A percentile compares a stretch with the other conserved stretches of the same genome.
Conservation (phyloP, 345 rosid genomes). For the Citrus medica region DNA sequence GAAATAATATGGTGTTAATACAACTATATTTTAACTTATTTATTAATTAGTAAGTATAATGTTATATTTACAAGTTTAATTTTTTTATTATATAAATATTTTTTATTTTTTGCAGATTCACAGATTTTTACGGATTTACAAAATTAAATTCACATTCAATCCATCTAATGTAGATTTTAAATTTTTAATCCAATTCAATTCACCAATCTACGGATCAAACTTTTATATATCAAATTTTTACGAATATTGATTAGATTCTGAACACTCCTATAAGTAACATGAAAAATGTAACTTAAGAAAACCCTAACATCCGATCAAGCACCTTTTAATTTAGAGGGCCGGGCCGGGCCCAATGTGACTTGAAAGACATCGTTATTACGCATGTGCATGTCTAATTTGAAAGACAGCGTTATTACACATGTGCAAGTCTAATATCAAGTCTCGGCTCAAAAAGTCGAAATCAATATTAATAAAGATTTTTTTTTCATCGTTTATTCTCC, state of each 20-base stretch:
- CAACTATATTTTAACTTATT: no score
- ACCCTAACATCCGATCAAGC: no score
- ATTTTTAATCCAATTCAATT: accelerated
- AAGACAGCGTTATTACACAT: neutral
- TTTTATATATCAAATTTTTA: no score
- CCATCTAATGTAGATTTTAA: accelerated
- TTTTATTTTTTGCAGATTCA: accelerated
- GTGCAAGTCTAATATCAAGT: neutral
- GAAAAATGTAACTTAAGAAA: no score
- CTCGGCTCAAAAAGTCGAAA: neutral
- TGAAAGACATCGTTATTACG: neutral
- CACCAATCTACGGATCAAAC: accelerated
- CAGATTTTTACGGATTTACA: no score
- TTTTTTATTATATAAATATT: no score
- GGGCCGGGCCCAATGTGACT: no score
- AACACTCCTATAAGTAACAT: no score
- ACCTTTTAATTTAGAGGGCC: neutral
- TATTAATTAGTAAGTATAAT: no score
- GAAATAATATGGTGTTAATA: no score
- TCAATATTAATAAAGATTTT: neutral
- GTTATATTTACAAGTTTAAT: no score
- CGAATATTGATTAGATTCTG: accelerated
- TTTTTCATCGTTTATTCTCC: neutral
- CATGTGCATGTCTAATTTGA: neutral
- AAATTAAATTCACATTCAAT: no score